Evolutionary conservation across 2,329 filamentous ascomycete genomes (phyloP), one percentile per base, ranked within the genome.

Genomic region (Fusarium sp.): DNA sequence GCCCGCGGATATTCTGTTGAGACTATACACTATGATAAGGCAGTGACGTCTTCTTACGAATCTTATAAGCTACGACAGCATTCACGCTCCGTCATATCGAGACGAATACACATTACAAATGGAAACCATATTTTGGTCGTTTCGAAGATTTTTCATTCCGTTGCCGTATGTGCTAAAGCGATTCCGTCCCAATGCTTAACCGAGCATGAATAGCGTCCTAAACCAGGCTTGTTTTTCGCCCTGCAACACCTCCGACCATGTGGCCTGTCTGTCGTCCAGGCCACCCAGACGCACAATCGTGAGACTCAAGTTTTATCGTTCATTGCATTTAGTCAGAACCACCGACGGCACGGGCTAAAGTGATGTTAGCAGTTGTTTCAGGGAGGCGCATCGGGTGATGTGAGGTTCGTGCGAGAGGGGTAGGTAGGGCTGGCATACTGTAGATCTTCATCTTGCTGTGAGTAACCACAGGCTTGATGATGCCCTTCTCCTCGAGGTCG

Each of bases 401-500:
- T 14, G 15, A 15, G 22, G 32, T 30, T 62, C 35, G 56, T 39
- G 56, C 46, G 51, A 54, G 63, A 48, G 50, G 51, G 49, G 56
- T 70, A 50, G 49, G 51, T 11, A 28, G n/a, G 56, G 70, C 49
- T 56, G 69, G 80, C 87, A 68, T 87, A 89, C 87, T 99, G 92
- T 97, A 99, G 87, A 99, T 97, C 89, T 91, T 93, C 89, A 97
- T 91, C 88, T 94, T 96, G 87, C 91, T 95, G 90, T 99, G 96
- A 75, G 89, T 89, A 75, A 98, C 93, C 78, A 99, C 89, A 85
- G 96, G 95, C 91, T 96, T 97, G 88, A 99, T 99, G 84, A 93
- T 89, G 78, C 95, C 96, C 90, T 94, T 96, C 89, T 96, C 93
- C 91, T 98, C 95, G 77, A 98, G 89, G 81, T 98, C 95, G 81